Evolutionary conservation across 768 basidiomycete species (phyloP).

Genomic region (Termitomyces sp.): DNA sequence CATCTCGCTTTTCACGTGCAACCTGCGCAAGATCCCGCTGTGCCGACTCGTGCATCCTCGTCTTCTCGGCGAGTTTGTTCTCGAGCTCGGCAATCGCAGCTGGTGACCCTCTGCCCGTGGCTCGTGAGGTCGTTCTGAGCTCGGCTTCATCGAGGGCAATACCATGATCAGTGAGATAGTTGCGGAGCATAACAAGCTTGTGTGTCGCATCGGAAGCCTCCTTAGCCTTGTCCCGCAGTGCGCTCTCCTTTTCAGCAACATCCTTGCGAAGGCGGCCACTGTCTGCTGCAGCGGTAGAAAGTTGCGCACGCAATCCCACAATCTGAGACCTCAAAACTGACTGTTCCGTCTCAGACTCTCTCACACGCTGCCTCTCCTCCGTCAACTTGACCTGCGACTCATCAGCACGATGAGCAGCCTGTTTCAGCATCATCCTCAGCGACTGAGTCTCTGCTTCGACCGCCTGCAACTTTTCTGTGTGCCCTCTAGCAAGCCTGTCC

Average conservation of each 20-base stretch:
- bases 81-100: conserved; percentile 69
- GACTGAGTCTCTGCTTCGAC: conserved; percentile 76
- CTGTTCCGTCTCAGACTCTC: conserved; percentile 63
- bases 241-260: conserved; percentile 58
- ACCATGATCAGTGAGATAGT: conserved; percentile 86
- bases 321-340: conserved; percentile 68
- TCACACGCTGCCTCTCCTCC: conserved; percentile 63
- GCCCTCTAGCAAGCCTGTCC: conserved; percentile 67
- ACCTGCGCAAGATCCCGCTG: conserved; percentile 73
- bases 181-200: conserved; percentile 76
- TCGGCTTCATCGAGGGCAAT: conserved; percentile 76
- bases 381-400: conserved; percentile 60
- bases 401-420: conserved; percentile 67
- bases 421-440: conserved; percentile 76
- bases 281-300: conserved; percentile 66
- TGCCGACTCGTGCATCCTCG: conserved; percentile 65
- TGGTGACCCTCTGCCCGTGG: conserved; percentile 35
- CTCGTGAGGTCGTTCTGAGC: conserved; percentile 38
- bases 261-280: conserved; percentile 69
- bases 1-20: conserved; percentile 66
- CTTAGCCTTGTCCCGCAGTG: conserved; percentile 59
- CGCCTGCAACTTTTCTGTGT: conserved; percentile 78
- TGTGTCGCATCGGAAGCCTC: conserved; percentile 67
- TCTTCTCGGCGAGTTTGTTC: conserved; percentile 67
- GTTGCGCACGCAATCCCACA: conserved; percentile 66